phyloP scores from a whole-genome alignment of 768 basidiomycete species.

The Lepiota subincarnata region DNA sequence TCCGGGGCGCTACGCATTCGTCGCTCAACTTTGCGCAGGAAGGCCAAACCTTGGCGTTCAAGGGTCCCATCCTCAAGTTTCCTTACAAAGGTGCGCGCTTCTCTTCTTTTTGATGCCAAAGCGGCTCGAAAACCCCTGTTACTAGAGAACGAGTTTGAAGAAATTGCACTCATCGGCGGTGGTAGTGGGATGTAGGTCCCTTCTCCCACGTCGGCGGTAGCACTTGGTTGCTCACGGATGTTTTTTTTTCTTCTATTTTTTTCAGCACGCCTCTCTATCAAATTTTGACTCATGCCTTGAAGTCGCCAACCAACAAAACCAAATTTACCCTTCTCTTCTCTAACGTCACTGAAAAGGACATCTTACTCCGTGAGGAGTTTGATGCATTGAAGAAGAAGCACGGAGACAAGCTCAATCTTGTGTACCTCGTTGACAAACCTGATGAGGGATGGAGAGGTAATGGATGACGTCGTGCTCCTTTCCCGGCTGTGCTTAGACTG shows the following conservation, averaged over 20 bases:
- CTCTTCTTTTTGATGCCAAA: not conserved
- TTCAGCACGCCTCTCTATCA: slow-evolving; percentile 80
- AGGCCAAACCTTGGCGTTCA: slow-evolving; percentile 80
- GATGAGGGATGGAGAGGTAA: slow-evolving; percentile 52
- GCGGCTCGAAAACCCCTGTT: not conserved
- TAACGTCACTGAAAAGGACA: slow-evolving; percentile 87
- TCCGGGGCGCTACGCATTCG: slow-evolving; percentile 1
- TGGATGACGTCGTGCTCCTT: slow-evolving; percentile 10
- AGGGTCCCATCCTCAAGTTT: slow-evolving; percentile 89
- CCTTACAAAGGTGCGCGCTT: slow-evolving; percentile 64
- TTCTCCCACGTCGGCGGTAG: not conserved
- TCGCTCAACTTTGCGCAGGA: slow-evolving; percentile 29
- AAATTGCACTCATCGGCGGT: slow-evolving; percentile 88
- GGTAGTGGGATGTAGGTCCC: slow-evolving; percentile 81
- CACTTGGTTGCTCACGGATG: slow-evolving; percentile 6
- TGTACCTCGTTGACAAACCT: slow-evolving; percentile 85
- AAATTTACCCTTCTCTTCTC: slow-evolving; percentile 92
- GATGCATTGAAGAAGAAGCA: slow-evolving; percentile 65
- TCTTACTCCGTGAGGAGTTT: slow-evolving; percentile 78
- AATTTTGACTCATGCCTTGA: slow-evolving; percentile 66
- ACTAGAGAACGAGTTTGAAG: slow-evolving; percentile 78
- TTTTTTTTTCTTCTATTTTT: not conserved
- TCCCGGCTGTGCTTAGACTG: not conserved
- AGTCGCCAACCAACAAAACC: slow-evolving; percentile 80
- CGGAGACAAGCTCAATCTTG: slow-evolving; percentile 70